Conservation (phyloP, 176 grass and related monocot genomes). For the Aegilops tauschii region DNA sequence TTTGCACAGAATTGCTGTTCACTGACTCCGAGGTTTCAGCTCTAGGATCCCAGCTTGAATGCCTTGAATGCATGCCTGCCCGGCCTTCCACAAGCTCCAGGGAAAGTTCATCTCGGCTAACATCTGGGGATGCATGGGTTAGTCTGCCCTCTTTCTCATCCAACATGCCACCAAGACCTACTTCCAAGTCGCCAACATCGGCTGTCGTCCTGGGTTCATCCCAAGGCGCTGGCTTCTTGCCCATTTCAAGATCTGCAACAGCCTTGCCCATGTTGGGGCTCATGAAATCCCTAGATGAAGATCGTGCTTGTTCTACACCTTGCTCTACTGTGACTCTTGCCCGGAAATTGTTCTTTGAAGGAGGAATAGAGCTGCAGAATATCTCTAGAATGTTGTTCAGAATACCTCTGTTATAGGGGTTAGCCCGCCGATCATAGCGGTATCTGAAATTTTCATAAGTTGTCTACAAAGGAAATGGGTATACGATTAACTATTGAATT, state of each 20-base stretch:
- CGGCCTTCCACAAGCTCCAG: slow-evolving; percentile 38
- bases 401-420: slow-evolving; percentile 81
- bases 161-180: slow-evolving; percentile 46
- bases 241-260: slow-evolving; percentile 73
- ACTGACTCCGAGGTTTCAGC: slow-evolving; percentile 7
- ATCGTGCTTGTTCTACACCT: slow-evolving; percentile 46
- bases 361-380: slow-evolving; percentile 72
- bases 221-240: slow-evolving; percentile 72
- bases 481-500: slow-evolving; percentile 24
- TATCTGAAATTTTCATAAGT: slow-evolving; percentile 98
- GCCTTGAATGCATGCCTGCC: slow-evolving; percentile 41
- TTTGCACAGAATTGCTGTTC: background rate
- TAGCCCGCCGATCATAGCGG: slow-evolving; percentile 69
- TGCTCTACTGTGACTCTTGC: slow-evolving; percentile 51
- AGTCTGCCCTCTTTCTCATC: slow-evolving; percentile 67
- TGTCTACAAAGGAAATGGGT: slow-evolving; percentile 52
- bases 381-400: slow-evolving; percentile 72
- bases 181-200: slow-evolving; percentile 65
- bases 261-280: slow-evolving; percentile 83
- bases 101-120: slow-evolving; percentile 51
- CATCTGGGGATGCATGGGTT: slow-evolving; percentile 55
- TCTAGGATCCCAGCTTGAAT: slow-evolving; percentile 49
- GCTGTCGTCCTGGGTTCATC: slow-evolving; percentile 64
- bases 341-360: slow-evolving; percentile 88
- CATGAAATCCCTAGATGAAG: slow-evolving; percentile 56